Evolutionary conservation across 1,139 yeast species (phyloP), one percentile per base, ranked within the genome.

Genomic region (Blastobotrys petasosporus): DNA sequence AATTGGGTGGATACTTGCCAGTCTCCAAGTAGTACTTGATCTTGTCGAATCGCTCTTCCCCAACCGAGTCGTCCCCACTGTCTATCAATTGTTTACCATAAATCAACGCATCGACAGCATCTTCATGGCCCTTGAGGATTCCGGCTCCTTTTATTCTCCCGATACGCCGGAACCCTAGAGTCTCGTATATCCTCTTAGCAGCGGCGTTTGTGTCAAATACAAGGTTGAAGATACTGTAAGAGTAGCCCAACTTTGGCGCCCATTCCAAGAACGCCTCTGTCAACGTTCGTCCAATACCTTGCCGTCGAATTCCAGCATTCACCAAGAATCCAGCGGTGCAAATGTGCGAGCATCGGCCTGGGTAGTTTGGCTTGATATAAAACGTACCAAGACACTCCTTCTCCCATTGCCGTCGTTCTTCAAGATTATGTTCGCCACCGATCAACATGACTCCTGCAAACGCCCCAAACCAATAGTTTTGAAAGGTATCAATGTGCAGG

Each of bases 281-380:
- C 52, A 92, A 65, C 0, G 94, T 84, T 49, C 81, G 71, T 3
- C 98, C 98, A 37, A 92, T 85, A 3, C 97, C 96, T 60, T 83
- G 84, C n/a, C 94, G 92, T 55, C 98, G 69, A 53, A 85, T 85
- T 51, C 95, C 95, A 1, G 95, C 94, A 64, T 88, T 87, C 2
- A 92, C 97, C 45, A 92, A 68, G 55, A 92, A 85, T 30, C 83
- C 84, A 2, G 87, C 95, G 0, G 95, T 86, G 57, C 95, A 88
- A n/a, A 92, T 82, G 63, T 90, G 97, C 0, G 94, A 79, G 41
- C 94, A 83, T 41, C 97, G 71, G 1, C 97, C 97, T 0, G 97
- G 95, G 60, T 83, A 92, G 58, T 87, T 85, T 4, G 97, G 94
- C 55, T 85, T 85, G 50, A 90, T 74, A 60, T 76, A 80, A 60